phyloP scores from a whole-genome alignment of 306 rosid genomes.

The Arachis hypogaea region DNA sequence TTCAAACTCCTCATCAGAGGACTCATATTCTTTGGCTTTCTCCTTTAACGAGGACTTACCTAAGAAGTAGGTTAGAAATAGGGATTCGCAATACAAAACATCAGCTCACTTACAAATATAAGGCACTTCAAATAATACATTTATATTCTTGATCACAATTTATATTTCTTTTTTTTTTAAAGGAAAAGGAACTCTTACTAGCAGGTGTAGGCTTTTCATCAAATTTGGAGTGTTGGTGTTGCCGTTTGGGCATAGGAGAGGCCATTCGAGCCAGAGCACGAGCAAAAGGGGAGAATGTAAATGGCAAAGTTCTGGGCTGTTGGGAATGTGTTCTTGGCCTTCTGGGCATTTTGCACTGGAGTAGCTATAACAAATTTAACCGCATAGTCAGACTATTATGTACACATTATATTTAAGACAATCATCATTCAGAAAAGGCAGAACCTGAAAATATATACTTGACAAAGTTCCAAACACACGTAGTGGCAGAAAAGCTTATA shows the following conservation, averaged over 20 bases:
- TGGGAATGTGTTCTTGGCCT: slow-evolving; percentile 46
- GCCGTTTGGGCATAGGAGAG: slow-evolving; percentile 36
- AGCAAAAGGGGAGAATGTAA: slow-evolving; percentile 70
- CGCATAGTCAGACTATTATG: neutral
- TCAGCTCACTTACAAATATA: too few species aligned
- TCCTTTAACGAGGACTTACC: slow-evolving; percentile 44
- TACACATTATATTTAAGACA: neutral
- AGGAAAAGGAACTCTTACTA: slow-evolving; percentile 31
- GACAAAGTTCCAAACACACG: neutral
- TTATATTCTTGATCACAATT: neutral
- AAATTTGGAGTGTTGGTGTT: slow-evolving; percentile 20
- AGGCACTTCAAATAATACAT: neutral
- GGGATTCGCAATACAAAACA: slow-evolving; percentile 19
- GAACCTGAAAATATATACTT: neutral
- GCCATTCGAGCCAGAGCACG: slow-evolving; percentile 53
- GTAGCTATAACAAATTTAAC: neutral
- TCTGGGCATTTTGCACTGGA: slow-evolving; percentile 49
- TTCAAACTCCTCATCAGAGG: slow-evolving; percentile 68
- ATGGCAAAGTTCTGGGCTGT: slow-evolving; percentile 47
- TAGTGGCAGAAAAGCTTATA: slow-evolving; percentile 8
- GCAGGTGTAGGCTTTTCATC: slow-evolving; percentile 33
- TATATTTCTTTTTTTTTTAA: too few species aligned
- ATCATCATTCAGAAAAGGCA: neutral
- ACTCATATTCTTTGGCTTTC: slow-evolving; percentile 44
- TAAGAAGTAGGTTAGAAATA: slow-evolving; percentile 32